Percentiles rank a stretch among this genome's conserved stretches.
phyloP scores from a whole-genome alignment of 2,329 filamentous ascomycete genomes.

The Clonostachys byssicola region DNA sequence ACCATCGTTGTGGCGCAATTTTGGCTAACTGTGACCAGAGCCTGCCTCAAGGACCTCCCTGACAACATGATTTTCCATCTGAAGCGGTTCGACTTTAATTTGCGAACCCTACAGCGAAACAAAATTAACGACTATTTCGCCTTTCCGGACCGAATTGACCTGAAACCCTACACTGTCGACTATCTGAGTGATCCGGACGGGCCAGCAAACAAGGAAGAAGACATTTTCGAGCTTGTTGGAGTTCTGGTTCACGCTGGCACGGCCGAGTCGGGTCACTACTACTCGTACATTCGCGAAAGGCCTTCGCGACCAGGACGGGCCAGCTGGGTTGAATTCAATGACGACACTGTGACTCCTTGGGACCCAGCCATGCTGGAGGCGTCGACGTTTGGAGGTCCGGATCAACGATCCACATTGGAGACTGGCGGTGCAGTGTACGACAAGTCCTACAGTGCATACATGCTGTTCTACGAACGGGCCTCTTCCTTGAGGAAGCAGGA shows the following conservation, averaged over 20 bases:
- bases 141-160: constrained; percentile 79
- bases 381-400: constrained; percentile 75
- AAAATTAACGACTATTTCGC: constrained; percentile 96
- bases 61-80: constrained; percentile 95
- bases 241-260: constrained; percentile 91
- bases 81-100: constrained; percentile 81
- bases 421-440: constrained; percentile 44
- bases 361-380: constrained; percentile 69
- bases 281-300: constrained; percentile 87
- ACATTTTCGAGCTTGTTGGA: constrained; percentile 91
- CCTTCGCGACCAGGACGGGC: constrained; percentile 43
- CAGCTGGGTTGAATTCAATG: constrained; percentile 90
- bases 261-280: constrained; percentile 94
- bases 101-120: constrained; percentile 71
- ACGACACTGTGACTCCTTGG: constrained; percentile 75
- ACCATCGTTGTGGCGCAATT: constrained; percentile 6
- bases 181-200: constrained; percentile 63
- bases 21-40: constrained; percentile 36
- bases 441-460: constrained; percentile 87
- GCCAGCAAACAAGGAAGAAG: constrained; percentile 46
- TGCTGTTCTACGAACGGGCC: constrained; percentile 92
- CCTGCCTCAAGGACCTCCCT: constrained; percentile 87
- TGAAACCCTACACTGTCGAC: constrained; percentile 87
- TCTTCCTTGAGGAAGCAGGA: constrained; percentile 57
- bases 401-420: constrained; percentile 45